These are phyloP conservation scores for Evernia prunastri DNA, from an alignment of 495 filamentous ascomycete genomes.

Conservation along the genomic window DNA sequence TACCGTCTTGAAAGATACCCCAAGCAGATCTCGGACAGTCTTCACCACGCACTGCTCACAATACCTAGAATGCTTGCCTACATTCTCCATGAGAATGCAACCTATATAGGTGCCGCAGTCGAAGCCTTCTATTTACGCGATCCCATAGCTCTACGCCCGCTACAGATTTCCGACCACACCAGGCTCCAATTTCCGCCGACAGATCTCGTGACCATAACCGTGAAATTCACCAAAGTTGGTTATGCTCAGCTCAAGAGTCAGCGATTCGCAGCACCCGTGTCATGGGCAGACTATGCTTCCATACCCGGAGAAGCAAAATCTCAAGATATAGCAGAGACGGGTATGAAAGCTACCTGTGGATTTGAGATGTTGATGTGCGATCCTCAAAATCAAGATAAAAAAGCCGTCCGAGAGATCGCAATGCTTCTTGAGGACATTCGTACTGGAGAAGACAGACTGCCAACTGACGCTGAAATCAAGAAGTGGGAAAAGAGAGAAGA, in stretches of 20 bases:
- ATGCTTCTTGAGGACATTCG: slow-evolving; percentile 67
- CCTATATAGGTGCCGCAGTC: slow-evolving; percentile 70
- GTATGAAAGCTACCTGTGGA: slow-evolving; percentile 85
- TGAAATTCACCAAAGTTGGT: slow-evolving; percentile 77
- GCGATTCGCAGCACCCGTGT: slow-evolving; percentile 62
- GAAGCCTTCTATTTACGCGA: slow-evolving; percentile 94
- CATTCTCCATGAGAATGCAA: slow-evolving; percentile 64
- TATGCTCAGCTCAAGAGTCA: slow-evolving; percentile 92
- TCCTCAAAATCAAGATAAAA: slow-evolving; percentile 57
- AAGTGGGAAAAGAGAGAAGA: slow-evolving; percentile 66
- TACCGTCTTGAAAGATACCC: slow-evolving; percentile 81
- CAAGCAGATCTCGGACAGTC: slow-evolving; percentile 55
- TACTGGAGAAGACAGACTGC: slow-evolving; percentile 53
- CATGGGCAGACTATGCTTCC: slow-evolving; percentile 48
- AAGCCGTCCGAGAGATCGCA: slow-evolving; percentile 62
- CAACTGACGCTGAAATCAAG: slow-evolving; percentile 65
- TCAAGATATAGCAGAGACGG: slow-evolving; percentile 55
- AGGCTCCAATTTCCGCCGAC: slow-evolving; percentile 59
- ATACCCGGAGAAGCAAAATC: slow-evolving; percentile 33
- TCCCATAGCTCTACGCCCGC: slow-evolving; percentile 64
- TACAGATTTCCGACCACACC: slow-evolving; percentile 45
- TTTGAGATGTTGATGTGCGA: slow-evolving; percentile 80
- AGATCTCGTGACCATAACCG: slow-evolving; percentile 72
- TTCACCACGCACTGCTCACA: slow-evolving; percentile 63
- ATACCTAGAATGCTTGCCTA: slow-evolving; percentile 81